Conservation (phyloP, 208 protist species). For the Crithidia brevicula region DNA sequence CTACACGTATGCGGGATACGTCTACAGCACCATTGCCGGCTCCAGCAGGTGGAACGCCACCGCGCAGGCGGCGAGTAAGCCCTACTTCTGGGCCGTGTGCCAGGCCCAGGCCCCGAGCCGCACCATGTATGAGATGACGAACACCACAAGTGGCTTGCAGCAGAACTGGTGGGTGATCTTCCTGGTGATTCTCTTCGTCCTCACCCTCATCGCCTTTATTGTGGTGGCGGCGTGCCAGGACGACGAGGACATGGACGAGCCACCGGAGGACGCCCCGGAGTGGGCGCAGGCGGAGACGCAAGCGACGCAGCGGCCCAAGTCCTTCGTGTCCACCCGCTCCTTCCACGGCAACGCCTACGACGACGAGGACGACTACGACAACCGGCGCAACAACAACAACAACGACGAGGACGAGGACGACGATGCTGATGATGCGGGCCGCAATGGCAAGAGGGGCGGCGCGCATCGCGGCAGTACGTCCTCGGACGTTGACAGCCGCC, state of each 20-base stretch:
- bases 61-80: slow-evolving; percentile 2
- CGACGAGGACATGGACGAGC: slow-evolving; percentile 57
- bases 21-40: slow-evolving; percentile 11
- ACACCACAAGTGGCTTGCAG: slow-evolving; percentile 27
- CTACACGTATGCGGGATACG: slow-evolving; percentile 36
- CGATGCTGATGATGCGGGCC: neutral
- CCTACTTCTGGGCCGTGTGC: slow-evolving; percentile 39
- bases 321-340: slow-evolving; percentile 39
- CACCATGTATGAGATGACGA: slow-evolving; percentile 21
- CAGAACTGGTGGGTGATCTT: slow-evolving; percentile 45
- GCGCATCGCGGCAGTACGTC: slow-evolving; percentile 1
- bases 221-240: slow-evolving; percentile 44
- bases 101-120: slow-evolving; percentile 33
- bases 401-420: neutral
- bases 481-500: slow-evolving; percentile 8
- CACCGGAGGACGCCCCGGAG: slow-evolving; percentile 51
- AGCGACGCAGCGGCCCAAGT: slow-evolving; percentile 25
- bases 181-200: slow-evolving; percentile 33
- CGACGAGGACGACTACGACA: slow-evolving; percentile 6
- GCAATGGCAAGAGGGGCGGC: neutral
- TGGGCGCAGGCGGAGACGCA: slow-evolving; percentile 42
- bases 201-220: slow-evolving; percentile 34
- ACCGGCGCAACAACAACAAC: neutral
- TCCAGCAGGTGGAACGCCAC: slow-evolving; percentile 6
- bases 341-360: slow-evolving; percentile 31